phyloP scores from a whole-genome alignment of 768 basidiomycete genomes.

The Sarcodon sp. region DNA sequence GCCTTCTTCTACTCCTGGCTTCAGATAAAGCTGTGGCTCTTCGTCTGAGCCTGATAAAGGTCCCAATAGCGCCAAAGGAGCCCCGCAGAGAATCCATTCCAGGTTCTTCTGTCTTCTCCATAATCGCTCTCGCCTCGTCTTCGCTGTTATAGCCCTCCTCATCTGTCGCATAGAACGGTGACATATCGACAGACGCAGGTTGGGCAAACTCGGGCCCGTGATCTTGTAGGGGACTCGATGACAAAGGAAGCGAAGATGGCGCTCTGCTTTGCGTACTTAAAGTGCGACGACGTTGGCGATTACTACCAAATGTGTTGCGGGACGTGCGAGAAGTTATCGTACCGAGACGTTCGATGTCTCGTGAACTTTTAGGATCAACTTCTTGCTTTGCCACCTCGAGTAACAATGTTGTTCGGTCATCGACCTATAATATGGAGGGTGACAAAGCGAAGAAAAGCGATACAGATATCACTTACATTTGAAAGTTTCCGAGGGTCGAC shows the following conservation, averaged over 20 bases:
- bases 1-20: not conserved
- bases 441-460: not conserved
- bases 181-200: too few relatives aligned
- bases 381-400: slow-evolving; percentile 65
- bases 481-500: slow-evolving; percentile 69
- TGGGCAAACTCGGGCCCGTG: too few relatives aligned
- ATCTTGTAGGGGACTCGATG: too few relatives aligned
- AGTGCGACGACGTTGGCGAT: slow-evolving; percentile 26
- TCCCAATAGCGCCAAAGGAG: slow-evolving; percentile 78
- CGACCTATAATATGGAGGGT: slow-evolving; percentile 32
- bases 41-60: slow-evolving; percentile 54
- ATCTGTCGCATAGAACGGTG: slow-evolving; percentile 3
- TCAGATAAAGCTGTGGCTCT: slow-evolving; percentile 11
- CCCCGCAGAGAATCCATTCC: slow-evolving; percentile 84
- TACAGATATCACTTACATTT: slow-evolving; percentile 13
- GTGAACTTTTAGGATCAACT: slow-evolving; percentile 10
- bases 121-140: slow-evolving; percentile 9
- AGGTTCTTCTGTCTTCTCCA: slow-evolving; percentile 53
- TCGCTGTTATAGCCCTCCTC: slow-evolving; percentile 7
- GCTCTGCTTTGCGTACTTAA: slow-evolving; percentile 39
- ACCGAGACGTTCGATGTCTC: slow-evolving; percentile 4
- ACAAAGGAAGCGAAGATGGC: not conserved
- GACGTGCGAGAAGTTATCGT: slow-evolving; percentile 15
- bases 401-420: slow-evolving; percentile 76
- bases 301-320: too few relatives aligned